These are phyloP conservation scores for Aspergillus fumigatiaffinis DNA, from an alignment of 2,329 filamentous ascomycete genomes.

Conservation along the genomic window DNA sequence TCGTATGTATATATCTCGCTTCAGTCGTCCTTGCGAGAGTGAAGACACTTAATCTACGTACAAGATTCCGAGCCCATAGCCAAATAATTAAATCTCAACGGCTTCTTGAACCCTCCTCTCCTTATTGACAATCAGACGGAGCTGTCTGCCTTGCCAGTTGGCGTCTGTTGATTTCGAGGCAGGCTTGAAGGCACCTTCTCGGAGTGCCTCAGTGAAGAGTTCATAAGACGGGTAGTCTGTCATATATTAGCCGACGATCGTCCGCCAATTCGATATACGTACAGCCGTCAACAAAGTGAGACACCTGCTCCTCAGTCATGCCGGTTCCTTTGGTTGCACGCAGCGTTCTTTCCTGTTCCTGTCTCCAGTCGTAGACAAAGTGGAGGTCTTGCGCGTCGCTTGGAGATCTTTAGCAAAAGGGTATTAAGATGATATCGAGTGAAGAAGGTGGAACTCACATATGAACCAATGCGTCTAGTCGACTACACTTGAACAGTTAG, in stretches of 20 bases:
- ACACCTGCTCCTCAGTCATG: conserved; percentile 79
- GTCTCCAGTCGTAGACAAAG: conserved; percentile 81
- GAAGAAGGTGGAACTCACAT: conserved; percentile 42
- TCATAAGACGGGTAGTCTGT: conserved; percentile 68
- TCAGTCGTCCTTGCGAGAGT: background rate
- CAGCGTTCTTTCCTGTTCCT: conserved; percentile 73
- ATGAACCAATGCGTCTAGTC: conserved; percentile 61
- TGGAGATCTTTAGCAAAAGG: background rate
- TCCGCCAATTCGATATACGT: conserved; percentile 21
- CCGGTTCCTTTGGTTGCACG: conserved; percentile 64
- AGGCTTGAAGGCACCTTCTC: conserved; percentile 54
- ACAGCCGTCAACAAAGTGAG: conserved; percentile 68
- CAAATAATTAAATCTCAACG: conserved; percentile 43
- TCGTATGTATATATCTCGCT: background rate
- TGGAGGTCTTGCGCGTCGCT: conserved; percentile 66
- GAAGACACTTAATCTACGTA: background rate
- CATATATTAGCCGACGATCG: background rate
- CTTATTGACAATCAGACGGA: conserved; percentile 59
- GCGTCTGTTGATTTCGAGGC: conserved; percentile 10
- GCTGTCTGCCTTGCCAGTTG: conserved; percentile 51
- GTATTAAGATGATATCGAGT: background rate
- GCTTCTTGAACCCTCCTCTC: conserved; percentile 59
- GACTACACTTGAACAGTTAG: conserved; percentile 29
- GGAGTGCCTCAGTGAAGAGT: conserved; percentile 59
- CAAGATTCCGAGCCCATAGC: background rate